A percentile compares a stretch with the other conserved stretches of the same genome.
phyloP scores from a whole-genome alignment of 2,329 filamentous ascomycete species.

The Fusarium sp. region DNA sequence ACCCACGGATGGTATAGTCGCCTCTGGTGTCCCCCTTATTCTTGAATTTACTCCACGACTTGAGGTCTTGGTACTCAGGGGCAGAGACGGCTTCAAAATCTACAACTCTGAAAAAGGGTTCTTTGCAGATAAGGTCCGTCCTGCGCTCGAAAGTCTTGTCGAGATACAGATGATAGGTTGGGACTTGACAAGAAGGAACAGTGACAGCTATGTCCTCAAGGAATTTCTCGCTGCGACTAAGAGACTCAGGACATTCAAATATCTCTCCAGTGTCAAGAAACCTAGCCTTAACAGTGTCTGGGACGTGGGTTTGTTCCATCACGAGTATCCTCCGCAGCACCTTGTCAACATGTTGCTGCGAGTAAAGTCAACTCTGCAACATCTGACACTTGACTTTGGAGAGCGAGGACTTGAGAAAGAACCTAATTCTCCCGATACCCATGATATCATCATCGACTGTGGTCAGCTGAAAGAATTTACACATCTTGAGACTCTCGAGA shows the following conservation, averaged over 20 bases:
- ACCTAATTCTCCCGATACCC: too few species aligned
- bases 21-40: not conserved
- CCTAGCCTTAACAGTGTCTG: fast-evolving
- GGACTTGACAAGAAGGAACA: not conserved
- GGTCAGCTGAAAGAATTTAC: not conserved
- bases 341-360: not conserved
- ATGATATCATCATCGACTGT: not conserved
- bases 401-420: too few species aligned
- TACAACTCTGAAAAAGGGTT: fast-evolving
- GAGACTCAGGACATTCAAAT: not conserved
- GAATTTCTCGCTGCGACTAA: not conserved
- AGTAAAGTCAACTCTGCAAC: not conserved
- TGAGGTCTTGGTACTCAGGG: not conserved
- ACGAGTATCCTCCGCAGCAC: not conserved
- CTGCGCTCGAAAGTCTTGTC: not conserved
- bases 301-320: not conserved
- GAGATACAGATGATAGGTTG: not conserved
- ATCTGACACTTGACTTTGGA: not conserved
- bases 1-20: not conserved
- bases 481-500: not conserved
- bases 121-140: fast-evolving
- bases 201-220: not conserved
- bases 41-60: not conserved
- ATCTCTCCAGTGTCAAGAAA: not conserved
- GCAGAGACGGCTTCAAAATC: not conserved